Percentiles rank a stretch among this genome's conserved stretches.
Evolutionary conservation across 306 rosid species (phyloP).

Genomic region (Quercus glauca): DNA sequence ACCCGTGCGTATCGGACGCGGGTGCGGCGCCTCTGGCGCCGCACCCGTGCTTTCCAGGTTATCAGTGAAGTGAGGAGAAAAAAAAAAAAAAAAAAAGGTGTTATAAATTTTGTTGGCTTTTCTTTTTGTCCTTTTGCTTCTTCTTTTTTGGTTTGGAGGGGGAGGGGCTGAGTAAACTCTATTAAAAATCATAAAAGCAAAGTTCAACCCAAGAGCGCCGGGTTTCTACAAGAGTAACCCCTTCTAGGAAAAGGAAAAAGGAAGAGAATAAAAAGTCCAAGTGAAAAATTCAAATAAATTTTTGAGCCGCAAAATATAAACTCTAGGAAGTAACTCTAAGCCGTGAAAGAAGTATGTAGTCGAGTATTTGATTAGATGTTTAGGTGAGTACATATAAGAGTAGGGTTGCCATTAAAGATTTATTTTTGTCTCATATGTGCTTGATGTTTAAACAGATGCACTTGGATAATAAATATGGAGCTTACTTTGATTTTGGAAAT

Average conservation of each 20-base stretch:
- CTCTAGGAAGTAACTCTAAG: background rate
- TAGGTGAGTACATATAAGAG: conserved; percentile 1
- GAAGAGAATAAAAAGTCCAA: background rate
- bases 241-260: background rate
- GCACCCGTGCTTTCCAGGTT: too few species aligned
- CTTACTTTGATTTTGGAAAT: conserved; percentile 89
- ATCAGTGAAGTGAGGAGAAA: background rate
- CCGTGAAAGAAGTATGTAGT: background rate
- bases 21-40: too few species aligned
- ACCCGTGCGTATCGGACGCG: too few species aligned
- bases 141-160: background rate
- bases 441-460: conserved; percentile 72
- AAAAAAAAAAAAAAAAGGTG: background rate
- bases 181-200: background rate
- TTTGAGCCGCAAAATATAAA: background rate
- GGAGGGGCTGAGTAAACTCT: background rate
- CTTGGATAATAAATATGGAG: conserved; percentile 61
- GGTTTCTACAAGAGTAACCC: too few species aligned
- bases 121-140: too few species aligned
- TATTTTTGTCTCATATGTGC: conserved; percentile 26
- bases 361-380: conserved; percentile 6
- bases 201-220: background rate
- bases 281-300: background rate
- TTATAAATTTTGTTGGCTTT: background rate
- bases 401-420: conserved; percentile 1